These are phyloP conservation scores for Phaeosphaeria sp. DNA, from an alignment of 2,329 filamentous ascomycete species.

Conservation along the genomic window DNA sequence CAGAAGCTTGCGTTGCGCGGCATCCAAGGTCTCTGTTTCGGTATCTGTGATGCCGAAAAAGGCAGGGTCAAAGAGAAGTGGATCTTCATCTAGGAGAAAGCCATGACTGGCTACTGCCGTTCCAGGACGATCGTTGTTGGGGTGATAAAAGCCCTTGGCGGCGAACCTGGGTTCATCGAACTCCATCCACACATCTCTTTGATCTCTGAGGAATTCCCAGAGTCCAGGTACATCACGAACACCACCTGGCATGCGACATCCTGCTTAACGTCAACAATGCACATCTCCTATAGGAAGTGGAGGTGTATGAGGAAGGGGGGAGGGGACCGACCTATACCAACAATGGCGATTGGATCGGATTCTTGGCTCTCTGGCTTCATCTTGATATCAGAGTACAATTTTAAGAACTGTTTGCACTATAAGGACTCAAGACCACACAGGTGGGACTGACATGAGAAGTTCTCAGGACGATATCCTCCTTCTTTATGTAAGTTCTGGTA, in stretches of 20 bases:
- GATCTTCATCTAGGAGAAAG: constrained; percentile 44
- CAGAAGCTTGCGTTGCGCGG: constrained; percentile 37
- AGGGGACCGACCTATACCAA: not conserved
- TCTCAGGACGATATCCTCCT: not conserved
- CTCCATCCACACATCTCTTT: constrained; percentile 35
- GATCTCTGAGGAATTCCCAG: constrained; percentile 39
- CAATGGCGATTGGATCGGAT: not conserved
- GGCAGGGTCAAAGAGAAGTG: constrained; percentile 42
- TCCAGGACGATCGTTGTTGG: constrained; percentile 31
- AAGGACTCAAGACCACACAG: not conserved
- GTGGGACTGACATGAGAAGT: not conserved
- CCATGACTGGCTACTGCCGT: constrained; percentile 14
- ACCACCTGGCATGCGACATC: not conserved
- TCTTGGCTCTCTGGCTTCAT: not conserved
- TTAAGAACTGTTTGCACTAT: not conserved
- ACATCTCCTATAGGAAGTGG: not conserved
- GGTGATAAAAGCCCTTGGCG: constrained; percentile 18
- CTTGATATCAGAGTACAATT: not conserved
- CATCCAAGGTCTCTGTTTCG: constrained; percentile 33
- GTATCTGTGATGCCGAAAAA: constrained; percentile 35
- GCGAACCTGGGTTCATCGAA: constrained; percentile 45
- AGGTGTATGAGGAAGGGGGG: not conserved
- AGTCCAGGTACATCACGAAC: constrained; percentile 9
- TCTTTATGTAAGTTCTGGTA: not conserved
- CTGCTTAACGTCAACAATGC: not conserved